Percentiles rank a stretch among this genome's conserved stretches.
These are phyloP conservation scores for Phialemonium atrogriseum DNA, from an alignment of 2,329 filamentous ascomycete species.

Conservation along the genomic window DNA sequence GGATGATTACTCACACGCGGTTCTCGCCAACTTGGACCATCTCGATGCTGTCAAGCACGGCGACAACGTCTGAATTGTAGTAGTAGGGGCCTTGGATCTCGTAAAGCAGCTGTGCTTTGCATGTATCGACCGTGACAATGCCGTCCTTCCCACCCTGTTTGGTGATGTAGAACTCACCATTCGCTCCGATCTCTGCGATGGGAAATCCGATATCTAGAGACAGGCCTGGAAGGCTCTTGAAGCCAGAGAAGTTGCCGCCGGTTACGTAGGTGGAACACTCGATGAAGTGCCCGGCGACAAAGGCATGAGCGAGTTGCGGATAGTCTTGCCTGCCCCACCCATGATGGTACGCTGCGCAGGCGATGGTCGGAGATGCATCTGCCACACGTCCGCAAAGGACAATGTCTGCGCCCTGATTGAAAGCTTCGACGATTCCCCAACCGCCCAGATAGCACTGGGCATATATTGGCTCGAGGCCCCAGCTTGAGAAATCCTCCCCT, in stretches of 20 bases:
- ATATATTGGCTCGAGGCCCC: constrained; percentile 13
- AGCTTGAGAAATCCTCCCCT: constrained; percentile 7
- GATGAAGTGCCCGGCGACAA: constrained; percentile 11
- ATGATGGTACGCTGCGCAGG: constrained; percentile 10
- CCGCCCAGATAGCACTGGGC: constrained; percentile 33
- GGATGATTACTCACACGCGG: constrained; percentile 14
- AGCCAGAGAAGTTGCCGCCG: constrained; percentile 36
- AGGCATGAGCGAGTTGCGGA: constrained; percentile 8
- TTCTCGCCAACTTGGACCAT: constrained; percentile 38
- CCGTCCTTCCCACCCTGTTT: constrained; percentile 32
- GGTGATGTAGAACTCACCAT: constrained; percentile 32
- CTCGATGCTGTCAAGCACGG: constrained; percentile 21
- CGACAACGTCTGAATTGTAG: constrained; percentile 30
- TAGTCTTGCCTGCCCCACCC: constrained; percentile 6
- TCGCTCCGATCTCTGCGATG: constrained; percentile 34
- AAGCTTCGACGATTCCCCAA: constrained; percentile 22
- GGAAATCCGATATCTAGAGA: constrained; percentile 27
- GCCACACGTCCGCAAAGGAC: constrained; percentile 14
- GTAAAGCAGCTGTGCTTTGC: constrained; percentile 29
- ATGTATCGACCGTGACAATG: constrained; percentile 16
- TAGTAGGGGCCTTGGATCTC: constrained; percentile 36
- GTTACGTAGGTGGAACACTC: constrained; percentile 27
- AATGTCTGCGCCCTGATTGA: constrained; percentile 11
- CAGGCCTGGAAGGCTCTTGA: constrained; percentile 24
- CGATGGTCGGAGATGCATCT: constrained; percentile 12